These are phyloP conservation scores for Saccharomyces hybrid DNA, from an alignment of 1,139 yeast genomes.

Conservation along the genomic window DNA sequence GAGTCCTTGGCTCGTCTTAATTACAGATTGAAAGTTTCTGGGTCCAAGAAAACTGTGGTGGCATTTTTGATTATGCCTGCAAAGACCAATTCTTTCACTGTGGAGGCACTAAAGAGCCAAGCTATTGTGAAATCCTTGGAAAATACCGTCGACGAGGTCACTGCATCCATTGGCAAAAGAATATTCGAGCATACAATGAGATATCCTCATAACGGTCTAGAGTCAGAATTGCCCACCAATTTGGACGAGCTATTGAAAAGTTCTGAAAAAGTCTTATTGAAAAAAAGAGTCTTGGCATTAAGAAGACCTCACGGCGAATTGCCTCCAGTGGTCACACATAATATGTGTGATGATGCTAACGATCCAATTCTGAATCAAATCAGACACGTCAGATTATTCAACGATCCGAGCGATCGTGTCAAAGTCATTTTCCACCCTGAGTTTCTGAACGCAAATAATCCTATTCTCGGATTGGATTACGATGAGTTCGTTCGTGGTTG, in stretches of 20 bases:
- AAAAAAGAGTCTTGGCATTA: slow-evolving; percentile 88
- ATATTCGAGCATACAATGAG: slow-evolving; percentile 87
- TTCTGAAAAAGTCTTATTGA: slow-evolving; percentile 80
- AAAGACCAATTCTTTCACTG: slow-evolving; percentile 84
- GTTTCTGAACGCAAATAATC: slow-evolving; percentile 89
- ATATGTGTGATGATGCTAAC: slow-evolving; percentile 83
- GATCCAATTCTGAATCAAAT: slow-evolving; percentile 92
- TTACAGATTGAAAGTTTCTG: slow-evolving; percentile 71
- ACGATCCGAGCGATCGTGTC: slow-evolving; percentile 83
- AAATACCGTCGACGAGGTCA: slow-evolving; percentile 82
- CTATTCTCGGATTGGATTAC: slow-evolving; percentile 85
- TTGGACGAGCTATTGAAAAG: slow-evolving; percentile 80
- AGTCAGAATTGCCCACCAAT: slow-evolving; percentile 45
- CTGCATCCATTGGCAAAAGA: slow-evolving; percentile 78
- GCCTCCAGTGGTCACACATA: slow-evolving; percentile 97
- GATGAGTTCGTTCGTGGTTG: slow-evolving; percentile 98
- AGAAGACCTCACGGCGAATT: slow-evolving; percentile 69
- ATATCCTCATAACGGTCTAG: slow-evolving; percentile 50
- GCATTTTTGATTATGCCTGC: slow-evolving; percentile 99
- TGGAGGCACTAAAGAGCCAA: slow-evolving; percentile 92
- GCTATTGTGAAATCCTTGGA: slow-evolving; percentile 91
- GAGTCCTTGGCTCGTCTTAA: slow-evolving; percentile 89
- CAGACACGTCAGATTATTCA: slow-evolving; percentile 84
- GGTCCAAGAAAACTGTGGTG: slow-evolving; percentile 85
- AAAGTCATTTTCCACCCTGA: slow-evolving; percentile 97